Percentiles rank a stretch among this genome's conserved stretches.
Conservation (phyloP, 2,329 filamentous ascomycete species). For the Fusarium sp. region DNA sequence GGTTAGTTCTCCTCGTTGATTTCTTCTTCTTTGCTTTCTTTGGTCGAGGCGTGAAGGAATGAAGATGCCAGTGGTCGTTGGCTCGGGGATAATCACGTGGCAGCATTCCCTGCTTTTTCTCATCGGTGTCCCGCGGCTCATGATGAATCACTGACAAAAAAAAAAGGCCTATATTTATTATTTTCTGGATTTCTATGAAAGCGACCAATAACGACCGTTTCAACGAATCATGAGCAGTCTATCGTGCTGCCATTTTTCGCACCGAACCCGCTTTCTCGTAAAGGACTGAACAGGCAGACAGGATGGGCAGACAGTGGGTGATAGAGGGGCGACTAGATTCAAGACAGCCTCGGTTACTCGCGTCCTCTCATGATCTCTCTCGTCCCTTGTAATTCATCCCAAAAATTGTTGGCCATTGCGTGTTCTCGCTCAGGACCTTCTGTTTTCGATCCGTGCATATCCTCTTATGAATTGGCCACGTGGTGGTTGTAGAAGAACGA, state of each 20-base stretch:
- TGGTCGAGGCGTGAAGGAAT: neutral
- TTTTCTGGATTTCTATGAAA: neutral
- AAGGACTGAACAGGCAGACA: neutral
- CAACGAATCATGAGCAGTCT: neutral
- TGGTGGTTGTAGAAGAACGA: neutral
- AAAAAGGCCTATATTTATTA: neutral
- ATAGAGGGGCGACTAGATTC: neutral
- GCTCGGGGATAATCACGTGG: slow-evolving; percentile 33
- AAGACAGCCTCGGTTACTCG: slow-evolving; percentile 21
- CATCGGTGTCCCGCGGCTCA: neutral
- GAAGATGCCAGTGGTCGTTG: slow-evolving; percentile 8
- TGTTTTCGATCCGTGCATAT: neutral
- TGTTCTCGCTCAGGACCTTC: neutral
- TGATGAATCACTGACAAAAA: neutral
- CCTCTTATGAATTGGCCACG: neutral
- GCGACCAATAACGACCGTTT: neutral
- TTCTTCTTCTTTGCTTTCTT: neutral
- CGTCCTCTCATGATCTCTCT: slow-evolving; percentile 14
- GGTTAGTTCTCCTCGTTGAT: neutral
- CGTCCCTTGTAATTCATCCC: neutral
- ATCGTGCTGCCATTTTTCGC: slow-evolving; percentile 2
- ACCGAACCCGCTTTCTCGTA: slow-evolving; percentile 4
- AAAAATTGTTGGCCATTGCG: neutral
- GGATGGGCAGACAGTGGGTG: slow-evolving; percentile 1
- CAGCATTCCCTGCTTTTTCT: neutral